These are phyloP conservation scores for Podaxis sp. DNA, from an alignment of 768 basidiomycete genomes.

Conservation along the genomic window DNA sequence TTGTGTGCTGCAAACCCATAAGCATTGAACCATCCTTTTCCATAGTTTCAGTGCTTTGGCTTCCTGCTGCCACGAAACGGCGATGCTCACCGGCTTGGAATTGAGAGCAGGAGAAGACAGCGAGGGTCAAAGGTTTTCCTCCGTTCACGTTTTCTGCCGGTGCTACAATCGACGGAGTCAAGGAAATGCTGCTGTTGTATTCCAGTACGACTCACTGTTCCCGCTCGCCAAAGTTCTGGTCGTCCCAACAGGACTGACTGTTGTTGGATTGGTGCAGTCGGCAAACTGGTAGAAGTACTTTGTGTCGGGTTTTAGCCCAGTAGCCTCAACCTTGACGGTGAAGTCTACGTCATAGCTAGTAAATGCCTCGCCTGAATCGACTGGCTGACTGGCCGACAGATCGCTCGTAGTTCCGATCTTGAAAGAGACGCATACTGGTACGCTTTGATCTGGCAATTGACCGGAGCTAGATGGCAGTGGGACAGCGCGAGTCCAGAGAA, in stretches of 20 bases:
- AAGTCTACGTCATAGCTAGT: conserved; percentile 56
- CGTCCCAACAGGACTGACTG: conserved; percentile 40
- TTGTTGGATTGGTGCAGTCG: conserved; percentile 44
- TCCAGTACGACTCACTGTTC: conserved; percentile 29
- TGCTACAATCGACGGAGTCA: conserved; percentile 23
- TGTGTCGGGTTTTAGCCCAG: conserved; percentile 42
- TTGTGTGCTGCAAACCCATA: conserved; percentile 53
- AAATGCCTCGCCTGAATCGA: conserved; percentile 46
- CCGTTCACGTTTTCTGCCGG: conserved; percentile 42
- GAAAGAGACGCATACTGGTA: conserved; percentile 49
- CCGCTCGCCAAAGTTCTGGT: conserved; percentile 47
- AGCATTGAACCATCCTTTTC: conserved; percentile 53
- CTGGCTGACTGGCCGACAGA: conserved; percentile 27
- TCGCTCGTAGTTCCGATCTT: conserved; percentile 33
- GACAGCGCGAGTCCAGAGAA: conserved; percentile 55
- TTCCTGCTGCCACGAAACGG: background rate
- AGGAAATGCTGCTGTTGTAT: background rate
- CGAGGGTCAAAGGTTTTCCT: conserved; percentile 45
- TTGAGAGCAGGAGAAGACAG: conserved; percentile 56
- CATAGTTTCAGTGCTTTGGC: background rate
- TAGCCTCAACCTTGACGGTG: conserved; percentile 58
- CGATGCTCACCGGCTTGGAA: conserved; percentile 38
- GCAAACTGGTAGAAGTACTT: conserved; percentile 55
- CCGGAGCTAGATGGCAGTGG: conserved; percentile 27
- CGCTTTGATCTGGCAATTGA: conserved; percentile 38